Percentiles rank a stretch among this genome's conserved stretches.
These are phyloP conservation scores for Narthecium ossifragum DNA, from an alignment of 106 monocot species.

Conservation along the genomic window DNA sequence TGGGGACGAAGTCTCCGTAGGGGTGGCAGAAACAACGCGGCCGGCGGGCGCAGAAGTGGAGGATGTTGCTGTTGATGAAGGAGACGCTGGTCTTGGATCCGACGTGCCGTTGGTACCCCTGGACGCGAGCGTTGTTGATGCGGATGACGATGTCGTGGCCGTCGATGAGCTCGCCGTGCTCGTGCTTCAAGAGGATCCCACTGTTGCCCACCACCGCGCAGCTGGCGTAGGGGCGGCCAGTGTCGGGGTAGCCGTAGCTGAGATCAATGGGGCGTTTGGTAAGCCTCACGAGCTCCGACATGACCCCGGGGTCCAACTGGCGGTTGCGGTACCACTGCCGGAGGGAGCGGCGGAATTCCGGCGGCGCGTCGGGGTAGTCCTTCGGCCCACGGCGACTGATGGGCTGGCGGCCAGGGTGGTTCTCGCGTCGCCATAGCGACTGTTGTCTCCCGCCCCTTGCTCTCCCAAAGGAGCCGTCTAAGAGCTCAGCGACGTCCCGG, in stretches of 20 bases:
- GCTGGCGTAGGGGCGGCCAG: conserved; percentile 18
- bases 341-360: conserved; percentile 12
- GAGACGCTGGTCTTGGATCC: conserved; percentile 36
- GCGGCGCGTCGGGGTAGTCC: background rate
- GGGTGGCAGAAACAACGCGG: conserved; percentile 37
- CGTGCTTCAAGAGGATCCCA: conserved; percentile 30
- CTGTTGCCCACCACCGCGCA: conserved; percentile 68
- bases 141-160: conserved; percentile 41
- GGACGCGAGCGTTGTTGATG: conserved; percentile 45
- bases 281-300: conserved; percentile 5
- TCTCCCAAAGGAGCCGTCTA: background rate
- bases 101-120: conserved; percentile 30
- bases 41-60: conserved; percentile 24
- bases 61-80: conserved; percentile 58
- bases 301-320: background rate
- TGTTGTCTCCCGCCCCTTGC: background rate
- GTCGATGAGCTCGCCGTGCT: conserved; percentile 30
- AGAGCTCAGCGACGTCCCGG: conserved; percentile 11
- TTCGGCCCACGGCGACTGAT: background rate
- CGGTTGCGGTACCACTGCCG: background rate
- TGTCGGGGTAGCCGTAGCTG: background rate
- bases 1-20: conserved; percentile 34
- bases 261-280: conserved; percentile 8
- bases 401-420: background rate
- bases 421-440: background rate